Evolutionary conservation across 2,329 filamentous ascomycete species (phyloP), one percentile per base, ranked within the genome.

Genomic region (Davidsoniella virescens): DNA sequence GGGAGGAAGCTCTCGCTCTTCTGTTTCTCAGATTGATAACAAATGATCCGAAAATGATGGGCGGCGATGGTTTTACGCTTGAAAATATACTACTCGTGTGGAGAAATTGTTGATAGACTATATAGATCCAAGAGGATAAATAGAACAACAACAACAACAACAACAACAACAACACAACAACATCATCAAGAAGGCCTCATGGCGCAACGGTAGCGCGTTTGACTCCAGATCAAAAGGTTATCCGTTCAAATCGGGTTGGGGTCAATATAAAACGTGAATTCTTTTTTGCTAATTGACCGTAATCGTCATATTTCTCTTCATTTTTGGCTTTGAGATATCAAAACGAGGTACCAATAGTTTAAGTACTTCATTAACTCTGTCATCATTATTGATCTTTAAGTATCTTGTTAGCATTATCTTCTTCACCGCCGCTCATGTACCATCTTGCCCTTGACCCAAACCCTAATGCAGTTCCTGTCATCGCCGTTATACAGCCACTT

Each of bases 401-500:
- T 36, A 20, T n/a, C 23, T 46, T 6, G 6, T 20, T 9, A 33
- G 20, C 26, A 10, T 20, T 20, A 20, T 20, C n/a, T 26, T 3
- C 25, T n/a, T 41, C 49, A 49, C 20, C 26, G 37, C n/a, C 68
- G 64, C 61, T 71, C 63, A 67, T 94, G 87, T 44, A 95, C 92
- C 63, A 93, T 64, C 55, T 78, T 68, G 2, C 92, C 92, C 61
- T 73, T 79, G 1, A 96, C 87, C 90, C 90, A 98, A 4, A 98
- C 92, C 57, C 73, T 79, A 58, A 73, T 73, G 2, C 87, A 90
- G 63, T 96, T 96, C 57, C 90, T 72, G 65, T 96, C 92, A 68
- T 96, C 88, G 0, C 92, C 92, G 56, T 78, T 84, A 66, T 84
- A 98, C 54, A 96, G 70, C 92, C 92, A 98, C 70, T 98, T 98